Percentiles rank a stretch among this genome's conserved stretches.
These are phyloP conservation scores for Geranium brycei DNA, from an alignment of 345 rosid genomes.

Conservation along the genomic window DNA sequence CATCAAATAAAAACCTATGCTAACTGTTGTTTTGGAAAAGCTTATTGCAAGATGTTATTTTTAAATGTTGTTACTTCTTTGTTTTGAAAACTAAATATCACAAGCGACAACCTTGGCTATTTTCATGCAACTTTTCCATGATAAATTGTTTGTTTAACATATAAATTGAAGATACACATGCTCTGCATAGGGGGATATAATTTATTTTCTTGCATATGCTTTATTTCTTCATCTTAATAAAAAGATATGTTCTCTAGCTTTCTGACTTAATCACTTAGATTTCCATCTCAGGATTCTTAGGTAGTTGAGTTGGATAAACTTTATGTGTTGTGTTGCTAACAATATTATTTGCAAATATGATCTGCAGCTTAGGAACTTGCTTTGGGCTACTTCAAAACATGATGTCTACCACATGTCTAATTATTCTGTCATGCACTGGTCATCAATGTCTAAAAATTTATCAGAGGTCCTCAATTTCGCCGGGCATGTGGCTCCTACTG, in stretches of 20 bases:
- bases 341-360: not conserved
- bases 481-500: not conserved
- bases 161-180: not conserved
- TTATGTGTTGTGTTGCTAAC: not conserved
- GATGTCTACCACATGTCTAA: not conserved
- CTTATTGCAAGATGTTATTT: not conserved
- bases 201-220: not conserved
- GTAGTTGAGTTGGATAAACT: not conserved
- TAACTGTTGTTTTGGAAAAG: too few relatives aligned
- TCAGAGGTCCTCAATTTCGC: not conserved
- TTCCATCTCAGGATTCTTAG: not conserved
- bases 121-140: too few relatives aligned
- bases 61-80: not conserved
- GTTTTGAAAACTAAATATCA: too few relatives aligned
- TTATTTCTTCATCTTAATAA: not conserved
- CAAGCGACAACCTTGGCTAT: too few relatives aligned
- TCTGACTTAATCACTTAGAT: not conserved
- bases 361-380: not conserved
- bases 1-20: not conserved
- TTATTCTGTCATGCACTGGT: conserved; percentile 3
- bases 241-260: not conserved
- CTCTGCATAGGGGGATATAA: not conserved
- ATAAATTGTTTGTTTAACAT: too few relatives aligned
- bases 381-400: conserved; percentile 1
- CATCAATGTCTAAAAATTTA: not conserved